These are phyloP conservation scores for Alternaria triticina DNA, from an alignment of 2,329 filamentous ascomycete genomes.

Conservation along the genomic window DNA sequence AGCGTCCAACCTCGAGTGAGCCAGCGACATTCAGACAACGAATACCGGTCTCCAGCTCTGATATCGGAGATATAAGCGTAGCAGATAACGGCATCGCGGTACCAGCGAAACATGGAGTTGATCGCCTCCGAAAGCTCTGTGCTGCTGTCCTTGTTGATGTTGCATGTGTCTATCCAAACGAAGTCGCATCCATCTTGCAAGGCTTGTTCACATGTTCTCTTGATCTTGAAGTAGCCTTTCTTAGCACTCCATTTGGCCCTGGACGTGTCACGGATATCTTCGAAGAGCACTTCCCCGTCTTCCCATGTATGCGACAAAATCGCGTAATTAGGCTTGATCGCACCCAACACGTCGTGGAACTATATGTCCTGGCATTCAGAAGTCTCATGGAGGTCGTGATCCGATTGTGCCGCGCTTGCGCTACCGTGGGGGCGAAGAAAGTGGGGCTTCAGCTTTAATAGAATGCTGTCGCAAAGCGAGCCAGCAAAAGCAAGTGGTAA, in stretches of 20 bases:
- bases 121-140: conserved; percentile 13
- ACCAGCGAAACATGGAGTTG: conserved; percentile 17
- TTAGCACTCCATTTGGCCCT: background rate
- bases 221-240: background rate
- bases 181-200: background rate
- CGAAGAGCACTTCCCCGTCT: background rate
- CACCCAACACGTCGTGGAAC: background rate
- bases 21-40: conserved; percentile 11
- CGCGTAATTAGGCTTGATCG: background rate
- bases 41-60: rapidly evolving
- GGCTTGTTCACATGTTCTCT: background rate
- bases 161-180: conserved; percentile 3
- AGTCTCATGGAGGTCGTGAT: background rate
- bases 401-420: background rate
- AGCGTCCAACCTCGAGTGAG: conserved; percentile 25
- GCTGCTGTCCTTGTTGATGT: conserved; percentile 19
- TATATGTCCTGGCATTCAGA: background rate
- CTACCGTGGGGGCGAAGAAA: background rate
- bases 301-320: background rate
- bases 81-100: conserved; percentile 12
- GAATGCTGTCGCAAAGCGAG: background rate
- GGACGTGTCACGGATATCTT: background rate
- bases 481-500: background rate
- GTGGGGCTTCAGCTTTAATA: background rate
- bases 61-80: conserved; percentile 19